Evolutionary conservation across 179 eudicot species (phyloP), one percentile per base, ranked within the genome.

Genomic region (Camellia oleifera): DNA sequence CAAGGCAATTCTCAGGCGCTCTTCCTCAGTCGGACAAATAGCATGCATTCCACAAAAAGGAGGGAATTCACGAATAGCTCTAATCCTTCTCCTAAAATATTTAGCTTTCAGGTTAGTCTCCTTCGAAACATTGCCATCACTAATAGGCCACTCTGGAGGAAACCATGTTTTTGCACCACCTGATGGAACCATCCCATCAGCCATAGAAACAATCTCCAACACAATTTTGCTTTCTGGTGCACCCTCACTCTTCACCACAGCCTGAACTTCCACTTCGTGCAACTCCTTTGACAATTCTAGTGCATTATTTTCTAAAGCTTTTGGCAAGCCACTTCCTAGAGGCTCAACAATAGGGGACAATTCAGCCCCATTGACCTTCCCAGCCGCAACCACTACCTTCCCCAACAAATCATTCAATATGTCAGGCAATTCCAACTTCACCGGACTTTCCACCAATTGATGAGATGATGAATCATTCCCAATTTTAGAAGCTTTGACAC

Each of bases 41-140:
- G 77, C 86, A 81, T 84, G 82, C 71, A 68, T 56, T 80, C 93
- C 93, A 86, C 92, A 95, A 48, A 88, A 87, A 76, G 88, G 91
- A 73, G 92, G 94, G 65, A 85, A 91, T 26, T 85, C 86, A 71
- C 94, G 90, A 67, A 61, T 78, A 15, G 86, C 89, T 12, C 88
- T 85, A 18, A 91, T 83, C 64, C 82, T 83, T 80, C 87, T 89
- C 56, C 67, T 67, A 17, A 87, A 83, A 80, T 66, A 82, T 26
- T 80, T 86, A 46, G 58, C 71, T 79, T 74, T 81, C 14, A 20
- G 18, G 20, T 64, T 12, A 80, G 17, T 52, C 78, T 32, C 40
- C 40, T 32, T 32, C 40, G 32, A 52, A 2, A 69, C 65, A 32
- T 57, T 23, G 13, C 48, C 6, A 58, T 42, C 52, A 60, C 75